phyloP scores from a whole-genome alignment of 768 basidiomycete species.

The Leccinum boreale region DNA sequence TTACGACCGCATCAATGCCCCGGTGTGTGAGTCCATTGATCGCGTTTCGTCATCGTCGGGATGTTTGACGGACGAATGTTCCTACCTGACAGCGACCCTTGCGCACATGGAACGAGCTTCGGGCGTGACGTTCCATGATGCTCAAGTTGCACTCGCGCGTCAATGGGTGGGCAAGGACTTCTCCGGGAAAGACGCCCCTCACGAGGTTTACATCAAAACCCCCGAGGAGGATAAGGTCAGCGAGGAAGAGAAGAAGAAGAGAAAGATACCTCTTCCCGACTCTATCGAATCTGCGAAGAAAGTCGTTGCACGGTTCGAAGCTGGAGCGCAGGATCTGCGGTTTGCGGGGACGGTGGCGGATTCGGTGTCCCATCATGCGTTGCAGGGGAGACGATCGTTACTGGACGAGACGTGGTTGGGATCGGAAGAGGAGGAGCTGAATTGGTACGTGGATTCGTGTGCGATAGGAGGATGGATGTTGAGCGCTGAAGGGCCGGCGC shows the following conservation, averaged over 20 bases:
- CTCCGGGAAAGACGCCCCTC: constrained; percentile 35
- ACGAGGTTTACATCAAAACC: constrained; percentile 55
- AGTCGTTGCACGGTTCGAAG: constrained; percentile 70
- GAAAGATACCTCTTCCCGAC: constrained; percentile 65
- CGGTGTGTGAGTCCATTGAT: constrained; percentile 42
- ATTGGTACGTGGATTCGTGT: constrained; percentile 52
- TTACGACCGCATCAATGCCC: constrained; percentile 89
- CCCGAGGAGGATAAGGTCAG: constrained; percentile 48
- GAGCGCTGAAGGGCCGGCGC: constrained; percentile 7
- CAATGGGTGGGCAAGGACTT: constrained; percentile 63
- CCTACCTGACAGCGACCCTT: constrained; percentile 34
- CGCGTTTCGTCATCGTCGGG: constrained; percentile 4
- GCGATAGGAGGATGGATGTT: not conserved
- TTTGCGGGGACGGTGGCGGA: constrained; percentile 66
- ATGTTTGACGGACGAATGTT: constrained; percentile 19
- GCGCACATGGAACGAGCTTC: constrained; percentile 67
- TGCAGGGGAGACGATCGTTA: constrained; percentile 59
- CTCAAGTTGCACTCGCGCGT: constrained; percentile 80
- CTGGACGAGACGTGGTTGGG: constrained; percentile 85
- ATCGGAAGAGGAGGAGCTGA: constrained; percentile 75
- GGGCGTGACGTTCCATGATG: constrained; percentile 79
- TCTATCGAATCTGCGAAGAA: constrained; percentile 64
- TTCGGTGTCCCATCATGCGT: constrained; percentile 77
- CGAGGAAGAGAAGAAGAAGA: constrained; percentile 53
- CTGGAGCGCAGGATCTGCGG: constrained; percentile 52